A percentile compares a stretch with the other conserved stretches of the same genome.
Evolutionary conservation across 768 basidiomycete species (phyloP).

Genomic region (Harrya chromipes): DNA sequence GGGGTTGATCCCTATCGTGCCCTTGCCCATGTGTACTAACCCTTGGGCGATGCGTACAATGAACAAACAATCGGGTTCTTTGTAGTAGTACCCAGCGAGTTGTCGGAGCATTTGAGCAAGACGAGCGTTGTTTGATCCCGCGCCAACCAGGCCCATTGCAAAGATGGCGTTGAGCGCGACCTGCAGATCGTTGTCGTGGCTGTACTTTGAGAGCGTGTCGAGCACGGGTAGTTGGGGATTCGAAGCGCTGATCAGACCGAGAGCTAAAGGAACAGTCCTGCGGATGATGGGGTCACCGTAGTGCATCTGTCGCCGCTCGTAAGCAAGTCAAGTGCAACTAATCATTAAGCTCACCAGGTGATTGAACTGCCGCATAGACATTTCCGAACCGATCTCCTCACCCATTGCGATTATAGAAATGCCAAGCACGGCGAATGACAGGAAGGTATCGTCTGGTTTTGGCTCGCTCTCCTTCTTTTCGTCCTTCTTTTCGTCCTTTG

Average conservation of each 20-base stretch:
- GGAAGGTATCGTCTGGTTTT: constrained; percentile 72
- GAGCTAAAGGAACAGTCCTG: constrained; percentile 89
- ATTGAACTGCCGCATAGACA: constrained; percentile 97
- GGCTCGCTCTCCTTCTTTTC: constrained; percentile 58
- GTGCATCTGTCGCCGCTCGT: constrained; percentile 73
- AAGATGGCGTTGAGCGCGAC: constrained; percentile 98
- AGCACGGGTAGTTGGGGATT: constrained; percentile 94
- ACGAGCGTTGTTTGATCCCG: constrained; percentile 98
- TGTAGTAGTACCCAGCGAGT: constrained; percentile 96
- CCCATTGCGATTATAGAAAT: constrained; percentile 97
- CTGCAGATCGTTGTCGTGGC: constrained; percentile 96
- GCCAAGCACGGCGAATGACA: constrained; percentile 90
- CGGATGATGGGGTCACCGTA: constrained; percentile 94
- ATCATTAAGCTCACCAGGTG: constrained; percentile 65
- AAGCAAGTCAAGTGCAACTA: constrained; percentile 3
- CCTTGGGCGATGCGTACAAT: constrained; percentile 96
- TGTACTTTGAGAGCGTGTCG: constrained; percentile 97
- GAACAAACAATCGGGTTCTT: constrained; percentile 95
- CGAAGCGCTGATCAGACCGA: constrained; percentile 91
- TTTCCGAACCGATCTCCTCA: constrained; percentile 95
- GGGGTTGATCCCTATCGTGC: constrained; percentile 94
- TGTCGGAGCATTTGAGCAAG: constrained; percentile 97
- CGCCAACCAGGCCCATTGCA: constrained; percentile 97
- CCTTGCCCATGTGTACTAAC: constrained; percentile 99
- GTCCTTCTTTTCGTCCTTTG: constrained; percentile 52